Evolutionary conservation across 2,329 filamentous ascomycete genomes (phyloP).

Genomic region (Lizonia empirigonia): DNA sequence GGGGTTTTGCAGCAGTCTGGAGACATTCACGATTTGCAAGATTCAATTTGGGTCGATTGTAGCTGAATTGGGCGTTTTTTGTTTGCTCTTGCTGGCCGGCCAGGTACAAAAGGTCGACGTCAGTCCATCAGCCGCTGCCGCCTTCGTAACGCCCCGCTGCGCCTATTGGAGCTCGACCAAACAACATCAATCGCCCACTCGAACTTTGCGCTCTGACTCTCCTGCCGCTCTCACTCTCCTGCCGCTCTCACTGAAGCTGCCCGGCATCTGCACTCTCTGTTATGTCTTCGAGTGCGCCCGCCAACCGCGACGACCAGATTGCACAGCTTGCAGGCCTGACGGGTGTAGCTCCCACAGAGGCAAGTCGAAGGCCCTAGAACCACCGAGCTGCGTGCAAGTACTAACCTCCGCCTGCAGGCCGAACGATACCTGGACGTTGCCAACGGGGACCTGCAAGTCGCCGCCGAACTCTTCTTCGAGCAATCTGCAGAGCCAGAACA

Average conservation of each 20-base stretch:
- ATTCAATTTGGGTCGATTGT: background rate
- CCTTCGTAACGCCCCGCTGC: conserved; percentile 16
- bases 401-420: conserved; percentile 46
- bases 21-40: background rate
- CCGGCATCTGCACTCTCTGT: background rate
- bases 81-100: background rate
- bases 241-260: background rate
- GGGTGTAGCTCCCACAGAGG: conserved; percentile 42
- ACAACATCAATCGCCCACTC: conserved; percentile 13
- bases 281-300: conserved; percentile 43
- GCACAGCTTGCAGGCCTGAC: conserved; percentile 45
- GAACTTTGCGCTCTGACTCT: background rate
- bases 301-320: conserved; percentile 43
- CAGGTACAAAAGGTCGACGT: conserved; percentile 21
- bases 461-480: conserved; percentile 54
- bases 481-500: conserved; percentile 33
- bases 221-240: background rate
- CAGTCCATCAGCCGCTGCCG: conserved; percentile 29
- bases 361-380: conserved; percentile 41
- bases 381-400: conserved; percentile 21
- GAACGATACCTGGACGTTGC: conserved; percentile 51
- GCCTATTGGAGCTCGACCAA: conserved; percentile 14
- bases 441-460: conserved; percentile 55
- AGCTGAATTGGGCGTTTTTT: background rate
- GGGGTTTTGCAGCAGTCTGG: background rate